phyloP scores from a whole-genome alignment of 2,329 filamentous ascomycete genomes.

The Remersonia thermophila region DNA sequence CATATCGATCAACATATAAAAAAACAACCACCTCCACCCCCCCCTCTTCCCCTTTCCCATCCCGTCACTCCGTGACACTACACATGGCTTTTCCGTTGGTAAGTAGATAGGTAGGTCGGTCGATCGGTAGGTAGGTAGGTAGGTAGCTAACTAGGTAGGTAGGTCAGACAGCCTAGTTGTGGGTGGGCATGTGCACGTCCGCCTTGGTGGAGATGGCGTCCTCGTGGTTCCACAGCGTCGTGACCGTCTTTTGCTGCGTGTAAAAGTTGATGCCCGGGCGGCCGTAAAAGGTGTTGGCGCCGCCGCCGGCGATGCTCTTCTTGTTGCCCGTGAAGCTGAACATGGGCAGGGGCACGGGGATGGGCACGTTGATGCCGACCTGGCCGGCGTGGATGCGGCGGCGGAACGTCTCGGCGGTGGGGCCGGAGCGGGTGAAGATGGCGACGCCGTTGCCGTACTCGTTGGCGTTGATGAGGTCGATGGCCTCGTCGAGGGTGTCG shows the following conservation, averaged over 20 bases:
- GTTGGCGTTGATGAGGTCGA: constrained; percentile 72
- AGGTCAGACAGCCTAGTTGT: no score
- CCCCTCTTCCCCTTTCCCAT: no score
- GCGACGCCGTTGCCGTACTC: constrained; percentile 80
- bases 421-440: constrained; percentile 69
- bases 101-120: no score
- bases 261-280: constrained; percentile 88
- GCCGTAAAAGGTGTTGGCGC: constrained; percentile 90
- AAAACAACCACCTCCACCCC: no score
- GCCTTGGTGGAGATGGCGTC: constrained; percentile 80
- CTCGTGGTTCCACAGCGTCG: constrained; percentile 74
- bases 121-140: no score
- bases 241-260: constrained; percentile 96
- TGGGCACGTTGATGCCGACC: constrained; percentile 76
- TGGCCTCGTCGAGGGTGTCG: constrained; percentile 65
- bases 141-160: no score
- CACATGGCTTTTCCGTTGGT: no score
- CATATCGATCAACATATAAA: no score
- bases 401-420: constrained; percentile 68
- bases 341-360: constrained; percentile 59
- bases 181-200: constrained; percentile 72
- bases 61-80: no score
- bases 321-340: constrained; percentile 70
- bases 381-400: constrained; percentile 74
- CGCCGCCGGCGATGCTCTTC: constrained; percentile 83